Evolutionary conservation across 345 rosid genomes (phyloP).

Genomic region (Orychophragmus violaceus): DNA sequence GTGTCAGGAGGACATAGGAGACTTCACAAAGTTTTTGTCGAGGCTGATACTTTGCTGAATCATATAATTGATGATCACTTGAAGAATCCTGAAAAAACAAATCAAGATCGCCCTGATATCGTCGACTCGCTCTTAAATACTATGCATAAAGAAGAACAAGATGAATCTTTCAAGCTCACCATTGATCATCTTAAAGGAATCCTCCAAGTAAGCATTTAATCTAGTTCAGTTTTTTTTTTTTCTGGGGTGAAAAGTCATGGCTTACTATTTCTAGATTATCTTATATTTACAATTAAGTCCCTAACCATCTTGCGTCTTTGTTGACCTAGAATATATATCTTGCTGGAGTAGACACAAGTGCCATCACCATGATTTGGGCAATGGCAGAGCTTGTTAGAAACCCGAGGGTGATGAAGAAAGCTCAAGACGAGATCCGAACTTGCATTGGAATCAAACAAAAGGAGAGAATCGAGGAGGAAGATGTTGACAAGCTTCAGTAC

Average conservation of each 20-base stretch:
- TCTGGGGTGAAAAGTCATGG: too few relatives aligned
- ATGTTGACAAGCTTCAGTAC: constrained; percentile 35
- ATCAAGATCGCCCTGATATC: constrained; percentile 17
- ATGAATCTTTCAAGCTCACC: constrained; percentile 3
- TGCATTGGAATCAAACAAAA: constrained; percentile 24
- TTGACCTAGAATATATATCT: constrained; percentile 14
- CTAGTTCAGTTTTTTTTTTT: background rate
- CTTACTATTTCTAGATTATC: too few relatives aligned
- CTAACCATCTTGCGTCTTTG: background rate
- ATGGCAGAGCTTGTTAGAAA: constrained; percentile 17
- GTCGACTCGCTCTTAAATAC: background rate
- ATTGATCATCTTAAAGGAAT: constrained; percentile 20
- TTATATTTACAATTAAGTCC: too few relatives aligned
- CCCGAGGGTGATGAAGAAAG: constrained; percentile 6
- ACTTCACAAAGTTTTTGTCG: background rate
- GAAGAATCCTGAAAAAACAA: background rate
- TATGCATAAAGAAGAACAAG: background rate
- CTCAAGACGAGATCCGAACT: constrained; percentile 1
- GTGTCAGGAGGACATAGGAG: constrained; percentile 12
- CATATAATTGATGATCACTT: constrained; percentile 3
- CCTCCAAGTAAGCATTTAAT: background rate
- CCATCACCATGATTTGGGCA: constrained; percentile 21
- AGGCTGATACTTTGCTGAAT: constrained; percentile 12
- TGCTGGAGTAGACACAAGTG: constrained; percentile 23
- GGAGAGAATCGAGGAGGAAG: constrained; percentile 31